A percentile compares a stretch with the other conserved stretches of the same genome.
Conservation (phyloP, 352 stramenopile species). For the Globisporangium canariense region DNA sequence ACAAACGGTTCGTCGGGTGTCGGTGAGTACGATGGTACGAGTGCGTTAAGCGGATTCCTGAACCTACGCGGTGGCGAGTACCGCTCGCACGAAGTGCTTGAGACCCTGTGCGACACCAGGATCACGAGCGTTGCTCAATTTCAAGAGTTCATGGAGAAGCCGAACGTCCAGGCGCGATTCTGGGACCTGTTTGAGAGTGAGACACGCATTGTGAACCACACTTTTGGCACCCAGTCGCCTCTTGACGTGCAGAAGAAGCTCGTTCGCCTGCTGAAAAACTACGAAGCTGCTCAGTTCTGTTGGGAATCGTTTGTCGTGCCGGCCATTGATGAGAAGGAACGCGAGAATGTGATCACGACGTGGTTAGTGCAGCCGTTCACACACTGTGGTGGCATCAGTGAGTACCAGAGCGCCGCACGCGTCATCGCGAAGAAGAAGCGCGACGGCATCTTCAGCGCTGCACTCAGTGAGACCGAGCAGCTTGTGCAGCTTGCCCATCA, state of each 20-base stretch:
- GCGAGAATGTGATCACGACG: constrained; percentile 35
- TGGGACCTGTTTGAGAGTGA: constrained; percentile 65
- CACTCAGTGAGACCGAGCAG: constrained; percentile 47
- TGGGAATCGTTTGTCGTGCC: constrained; percentile 60
- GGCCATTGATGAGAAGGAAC: constrained; percentile 32
- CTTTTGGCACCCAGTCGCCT: constrained; percentile 36
- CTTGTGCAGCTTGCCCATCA: constrained; percentile 47
- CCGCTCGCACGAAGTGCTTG: constrained; percentile 55
- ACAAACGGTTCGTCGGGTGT: constrained; percentile 11
- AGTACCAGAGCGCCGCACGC: constrained; percentile 63
- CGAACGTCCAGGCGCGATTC: constrained; percentile 47
- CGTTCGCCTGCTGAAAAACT: constrained; percentile 65
- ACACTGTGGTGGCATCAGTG: constrained; percentile 61
- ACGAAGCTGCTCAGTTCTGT: constrained; percentile 55
- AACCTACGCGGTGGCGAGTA: constrained; percentile 72
- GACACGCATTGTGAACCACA: constrained; percentile 40
- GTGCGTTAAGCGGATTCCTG: constrained; percentile 48
- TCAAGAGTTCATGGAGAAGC: constrained; percentile 38
- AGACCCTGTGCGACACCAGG: constrained; percentile 55
- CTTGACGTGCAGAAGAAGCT: constrained; percentile 73
- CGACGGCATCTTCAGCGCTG: constrained; percentile 59
- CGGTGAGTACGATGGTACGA: constrained; percentile 38
- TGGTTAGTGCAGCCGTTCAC: constrained; percentile 64
- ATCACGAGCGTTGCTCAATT: constrained; percentile 46
- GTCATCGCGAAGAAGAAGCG: constrained; percentile 67